These are phyloP conservation scores for Xylaria palmicola DNA, from an alignment of 495 filamentous ascomycete genomes.

Conservation along the genomic window DNA sequence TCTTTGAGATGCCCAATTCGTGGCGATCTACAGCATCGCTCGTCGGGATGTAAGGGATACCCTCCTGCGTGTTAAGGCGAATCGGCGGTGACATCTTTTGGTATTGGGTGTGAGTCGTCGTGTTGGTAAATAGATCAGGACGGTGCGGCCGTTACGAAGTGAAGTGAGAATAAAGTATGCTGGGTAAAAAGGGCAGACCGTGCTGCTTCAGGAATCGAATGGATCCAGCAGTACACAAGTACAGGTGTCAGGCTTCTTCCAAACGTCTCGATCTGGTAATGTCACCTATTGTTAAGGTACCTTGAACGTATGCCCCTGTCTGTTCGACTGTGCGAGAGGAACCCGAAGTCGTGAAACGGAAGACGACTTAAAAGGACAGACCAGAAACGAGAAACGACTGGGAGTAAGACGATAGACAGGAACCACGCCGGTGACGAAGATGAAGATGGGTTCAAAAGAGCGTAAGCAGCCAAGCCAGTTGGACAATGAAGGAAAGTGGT, in stretches of 20 bases:
- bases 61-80: slow-evolving; percentile 44
- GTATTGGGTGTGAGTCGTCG: slow-evolving; percentile 9
- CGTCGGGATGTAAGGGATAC: slow-evolving; percentile 41
- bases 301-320: slow-evolving; percentile 11
- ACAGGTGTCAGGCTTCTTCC: slow-evolving; percentile 13
- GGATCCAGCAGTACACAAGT: slow-evolving; percentile 17
- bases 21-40: slow-evolving; percentile 52
- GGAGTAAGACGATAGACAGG: slow-evolving; percentile 32
- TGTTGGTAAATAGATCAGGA: slow-evolving; percentile 7
- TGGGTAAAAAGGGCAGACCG: slow-evolving; percentile 24
- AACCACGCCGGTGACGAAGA: slow-evolving; percentile 46
- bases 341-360: slow-evolving; percentile 13
- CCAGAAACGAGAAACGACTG: slow-evolving; percentile 31
- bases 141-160: slow-evolving; percentile 23
- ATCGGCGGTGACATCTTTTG: slow-evolving; percentile 46
- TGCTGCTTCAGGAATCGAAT: slow-evolving; percentile 34
- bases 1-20: slow-evolving; percentile 55
- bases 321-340: slow-evolving; percentile 19
- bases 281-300: slow-evolving; percentile 16
- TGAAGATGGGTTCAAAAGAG: slow-evolving; percentile 50
- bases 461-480: slow-evolving; percentile 59
- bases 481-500: slow-evolving; percentile 55
- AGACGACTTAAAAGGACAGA: slow-evolving; percentile 20
- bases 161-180: slow-evolving; percentile 18
- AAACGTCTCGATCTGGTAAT: slow-evolving; percentile 11